Conservation (phyloP, 805 yeast species). For the Myxozyma kluyveri region DNA sequence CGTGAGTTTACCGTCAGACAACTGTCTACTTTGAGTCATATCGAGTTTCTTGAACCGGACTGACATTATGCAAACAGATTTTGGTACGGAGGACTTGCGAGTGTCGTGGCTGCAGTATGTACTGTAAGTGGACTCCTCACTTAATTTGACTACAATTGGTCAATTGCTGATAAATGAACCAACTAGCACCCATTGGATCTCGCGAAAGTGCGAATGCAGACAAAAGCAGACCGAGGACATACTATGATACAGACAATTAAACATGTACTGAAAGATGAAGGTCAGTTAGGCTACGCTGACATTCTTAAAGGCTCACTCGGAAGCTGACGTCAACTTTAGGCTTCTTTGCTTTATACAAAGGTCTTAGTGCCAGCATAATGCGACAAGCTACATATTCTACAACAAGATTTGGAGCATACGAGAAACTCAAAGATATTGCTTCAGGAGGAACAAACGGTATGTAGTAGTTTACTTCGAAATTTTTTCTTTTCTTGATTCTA, state of each 20-base stretch:
- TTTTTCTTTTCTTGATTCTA: constrained; percentile 35
- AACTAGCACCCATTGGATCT: constrained; percentile 71
- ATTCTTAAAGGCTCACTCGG: neutral
- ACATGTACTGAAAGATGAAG: constrained; percentile 61
- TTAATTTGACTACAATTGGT: neutral
- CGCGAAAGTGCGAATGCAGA: constrained; percentile 83
- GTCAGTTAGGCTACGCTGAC: constrained; percentile 33
- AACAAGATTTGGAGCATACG: constrained; percentile 83
- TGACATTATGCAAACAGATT: constrained; percentile 32
- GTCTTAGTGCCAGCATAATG: constrained; percentile 74
- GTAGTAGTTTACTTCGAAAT: neutral
- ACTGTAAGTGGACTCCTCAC: constrained; percentile 30
- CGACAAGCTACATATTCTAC: constrained; percentile 89
- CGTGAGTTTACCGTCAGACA: constrained; percentile 32
- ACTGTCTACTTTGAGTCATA: neutral
- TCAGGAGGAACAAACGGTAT: constrained; percentile 23
- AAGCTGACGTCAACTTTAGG: constrained; percentile 25
- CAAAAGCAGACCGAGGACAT: constrained; percentile 67
- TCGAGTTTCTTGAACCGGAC: neutral
- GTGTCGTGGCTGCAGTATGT: constrained; percentile 42
- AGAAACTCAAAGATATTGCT: constrained; percentile 57
- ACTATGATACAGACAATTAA: constrained; percentile 59
- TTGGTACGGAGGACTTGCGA: constrained; percentile 46
- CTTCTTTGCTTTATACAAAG: constrained; percentile 65
- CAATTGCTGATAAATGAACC: neutral